Evolutionary conservation across 2,329 filamentous ascomycete species (phyloP), one percentile per base, ranked within the genome.

Genomic region (Alternaria triticimaculans): DNA sequence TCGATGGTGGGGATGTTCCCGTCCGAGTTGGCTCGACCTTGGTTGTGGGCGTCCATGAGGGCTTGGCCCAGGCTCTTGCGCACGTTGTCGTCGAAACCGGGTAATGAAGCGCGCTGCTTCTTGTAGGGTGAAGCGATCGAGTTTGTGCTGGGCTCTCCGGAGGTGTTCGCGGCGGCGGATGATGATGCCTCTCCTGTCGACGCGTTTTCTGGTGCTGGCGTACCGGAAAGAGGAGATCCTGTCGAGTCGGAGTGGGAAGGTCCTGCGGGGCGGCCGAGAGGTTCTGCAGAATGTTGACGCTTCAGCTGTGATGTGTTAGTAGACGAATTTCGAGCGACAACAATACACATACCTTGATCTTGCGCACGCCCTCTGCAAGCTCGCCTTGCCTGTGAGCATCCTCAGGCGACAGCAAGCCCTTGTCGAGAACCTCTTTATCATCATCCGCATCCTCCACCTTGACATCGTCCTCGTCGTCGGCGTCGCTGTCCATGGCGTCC

Each of bases 291-390:
- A 77, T 93, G 92, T 68, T 92, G 90, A 68, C 92, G 87, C 84
- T 95, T 95, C 66, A 95, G 88, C 92, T 94, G 73, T 73, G 41
- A 33, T 5, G 23, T 60, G 66, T 79, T 74, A 73, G 67, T 44
- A 55, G 18, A n/a, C 28, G 11, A 6, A 37, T 15, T 14, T 3
- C n/a, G 6, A 6, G 6, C 8, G 4, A 23, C 4, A 20, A 20
- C 21, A 15, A 57, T 87, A 74, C 84, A 93, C 87, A 75, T 85
- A 93, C 92, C 81, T 90, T 91, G 79, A 96, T 95, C 71, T 93
- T 90, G 72, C 92, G 88, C 55, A 96, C 91, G 51, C 92, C 92
- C 66, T 94, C 92, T 45, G 91, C 90, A 58, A 96, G 84, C 79
- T 95, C 92, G 54, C 90, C 90, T 58, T 90, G 87, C 71, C 89